Percentiles rank a stretch among this genome's conserved stretches.
phyloP scores from a whole-genome alignment of 306 rosid species.

The Hippophae gyantsensis region DNA sequence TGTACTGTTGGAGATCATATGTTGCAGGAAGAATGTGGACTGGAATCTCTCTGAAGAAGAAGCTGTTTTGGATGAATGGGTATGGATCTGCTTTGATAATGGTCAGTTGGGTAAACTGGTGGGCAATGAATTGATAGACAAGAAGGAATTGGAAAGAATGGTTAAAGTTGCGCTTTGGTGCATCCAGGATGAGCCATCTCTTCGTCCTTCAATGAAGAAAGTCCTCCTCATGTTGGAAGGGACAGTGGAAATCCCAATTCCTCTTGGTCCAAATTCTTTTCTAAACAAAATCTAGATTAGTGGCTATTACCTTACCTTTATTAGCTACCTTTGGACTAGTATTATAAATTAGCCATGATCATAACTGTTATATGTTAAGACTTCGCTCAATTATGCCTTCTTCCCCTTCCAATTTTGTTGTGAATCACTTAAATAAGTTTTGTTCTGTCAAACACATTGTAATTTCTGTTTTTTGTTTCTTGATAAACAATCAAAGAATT shows the following conservation, averaged over 20 bases:
- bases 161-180: slow-evolving; percentile 25
- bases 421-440: too few relatives aligned
- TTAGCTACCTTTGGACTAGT: neutral
- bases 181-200: slow-evolving; percentile 21
- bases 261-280: slow-evolving; percentile 4
- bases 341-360: too few relatives aligned
- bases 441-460: too few relatives aligned
- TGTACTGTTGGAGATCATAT: slow-evolving; percentile 20
- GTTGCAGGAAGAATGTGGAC: slow-evolving; percentile 11
- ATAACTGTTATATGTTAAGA: too few relatives aligned
- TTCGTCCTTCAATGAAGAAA: slow-evolving; percentile 19
- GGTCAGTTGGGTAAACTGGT: slow-evolving; percentile 10
- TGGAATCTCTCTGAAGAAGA: slow-evolving; percentile 10
- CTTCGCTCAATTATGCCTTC: too few relatives aligned
- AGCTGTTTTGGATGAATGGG: slow-evolving; percentile 22
- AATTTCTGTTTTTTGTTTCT: too few relatives aligned
- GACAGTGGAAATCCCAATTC: slow-evolving; percentile 9
- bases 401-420: too few relatives aligned
- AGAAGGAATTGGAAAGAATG: slow-evolving; percentile 11
- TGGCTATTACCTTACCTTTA: neutral
- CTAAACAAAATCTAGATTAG: neutral
- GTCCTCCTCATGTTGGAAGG: slow-evolving; percentile 24
- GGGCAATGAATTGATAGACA: slow-evolving; percentile 5
- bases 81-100: neutral
- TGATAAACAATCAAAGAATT: too few relatives aligned